A percentile compares a stretch with the other conserved stretches of the same genome.
phyloP scores from a whole-genome alignment of 78 protist species.

The Dictyostelium discoideum region DNA sequence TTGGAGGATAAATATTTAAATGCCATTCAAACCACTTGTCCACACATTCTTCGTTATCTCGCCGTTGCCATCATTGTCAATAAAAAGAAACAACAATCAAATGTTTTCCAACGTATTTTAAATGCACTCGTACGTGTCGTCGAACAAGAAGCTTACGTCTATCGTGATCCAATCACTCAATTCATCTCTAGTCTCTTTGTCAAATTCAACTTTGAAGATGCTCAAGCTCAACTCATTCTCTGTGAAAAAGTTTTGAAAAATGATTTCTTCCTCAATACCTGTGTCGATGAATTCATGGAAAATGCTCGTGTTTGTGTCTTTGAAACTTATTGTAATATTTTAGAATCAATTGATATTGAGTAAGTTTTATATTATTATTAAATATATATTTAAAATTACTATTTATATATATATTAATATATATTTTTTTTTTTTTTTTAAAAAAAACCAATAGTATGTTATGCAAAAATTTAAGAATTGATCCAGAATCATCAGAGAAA shows the following conservation, averaged over 20 bases:
- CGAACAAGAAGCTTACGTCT: slow-evolving; percentile 86
- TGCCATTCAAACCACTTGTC: slow-evolving; percentile 92
- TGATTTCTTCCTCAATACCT: slow-evolving; percentile 87
- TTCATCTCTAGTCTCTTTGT: slow-evolving; percentile 88
- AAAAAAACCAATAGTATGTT: slow-evolving; percentile 80
- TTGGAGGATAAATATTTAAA: slow-evolving; percentile 84
- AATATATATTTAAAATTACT: not conserved
- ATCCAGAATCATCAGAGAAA: slow-evolving; percentile 86
- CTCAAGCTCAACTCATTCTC: slow-evolving; percentile 86
- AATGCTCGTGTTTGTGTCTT: slow-evolving; percentile 92
- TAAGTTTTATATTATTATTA: slow-evolving; percentile 1
- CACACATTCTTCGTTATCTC: slow-evolving; percentile 93
- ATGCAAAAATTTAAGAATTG: slow-evolving; percentile 88
- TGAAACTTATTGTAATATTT: slow-evolving; percentile 95
- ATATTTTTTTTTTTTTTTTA: not conserved
- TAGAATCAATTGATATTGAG: slow-evolving; percentile 90
- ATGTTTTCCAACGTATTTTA: slow-evolving; percentile 52
- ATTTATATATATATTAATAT: not conserved
- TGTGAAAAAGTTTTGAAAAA: slow-evolving; percentile 89
- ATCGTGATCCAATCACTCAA: slow-evolving; percentile 92
- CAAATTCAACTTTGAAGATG: slow-evolving; percentile 93
- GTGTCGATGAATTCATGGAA: slow-evolving; percentile 88
- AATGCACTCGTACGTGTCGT: slow-evolving; percentile 82
- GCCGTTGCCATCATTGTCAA: slow-evolving; percentile 89
- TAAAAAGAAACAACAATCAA: slow-evolving; percentile 67